A percentile compares a stretch with the other conserved stretches of the same genome.
These are phyloP conservation scores for Neurospora discreta DNA, from an alignment of 495 filamentous ascomycete species.

Conservation along the genomic window DNA sequence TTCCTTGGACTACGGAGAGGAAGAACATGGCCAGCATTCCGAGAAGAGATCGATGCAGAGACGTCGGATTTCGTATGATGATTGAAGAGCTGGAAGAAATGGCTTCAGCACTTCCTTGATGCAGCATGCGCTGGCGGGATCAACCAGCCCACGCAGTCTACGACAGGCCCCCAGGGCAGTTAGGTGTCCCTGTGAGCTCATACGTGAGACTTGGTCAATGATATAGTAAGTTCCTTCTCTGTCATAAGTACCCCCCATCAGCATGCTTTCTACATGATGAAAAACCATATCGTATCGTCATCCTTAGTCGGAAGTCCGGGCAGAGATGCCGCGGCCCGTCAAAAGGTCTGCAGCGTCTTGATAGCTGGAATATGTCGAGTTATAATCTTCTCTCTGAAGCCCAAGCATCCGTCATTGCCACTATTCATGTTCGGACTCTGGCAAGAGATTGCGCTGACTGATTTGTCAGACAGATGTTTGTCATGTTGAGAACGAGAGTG, in stretches of 20 bases:
- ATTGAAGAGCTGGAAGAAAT: slow-evolving; percentile 16
- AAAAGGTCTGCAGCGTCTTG: slow-evolving; percentile 14
- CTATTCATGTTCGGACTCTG: too few relatives aligned
- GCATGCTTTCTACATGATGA: slow-evolving; percentile 38
- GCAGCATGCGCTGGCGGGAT: background rate
- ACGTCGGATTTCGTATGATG: slow-evolving; percentile 39
- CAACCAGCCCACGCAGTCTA: background rate
- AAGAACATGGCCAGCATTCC: slow-evolving; percentile 11
- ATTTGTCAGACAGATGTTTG: background rate
- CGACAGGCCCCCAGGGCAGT: background rate
- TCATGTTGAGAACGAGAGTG: background rate
- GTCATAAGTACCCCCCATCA: background rate
- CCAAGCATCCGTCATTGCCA: background rate
- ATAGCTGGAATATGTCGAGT: slow-evolving; percentile 37
- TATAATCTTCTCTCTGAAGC: slow-evolving; percentile 56
- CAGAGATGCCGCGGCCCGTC: slow-evolving; percentile 14
- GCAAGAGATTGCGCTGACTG: background rate
- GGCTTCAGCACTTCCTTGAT: background rate
- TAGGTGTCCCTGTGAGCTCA: background rate
- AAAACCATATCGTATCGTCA: slow-evolving; percentile 49
- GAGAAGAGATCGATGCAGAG: slow-evolving; percentile 24
- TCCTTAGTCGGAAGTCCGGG: slow-evolving; percentile 50
- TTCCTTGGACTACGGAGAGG: slow-evolving; percentile 42
- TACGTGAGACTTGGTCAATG: background rate
- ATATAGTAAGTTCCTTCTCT: slow-evolving; percentile 2